Percentiles rank a stretch among this genome's conserved stretches.
These are phyloP conservation scores for Turritis glabra DNA, from an alignment of 345 rosid genomes.

Conservation along the genomic window DNA sequence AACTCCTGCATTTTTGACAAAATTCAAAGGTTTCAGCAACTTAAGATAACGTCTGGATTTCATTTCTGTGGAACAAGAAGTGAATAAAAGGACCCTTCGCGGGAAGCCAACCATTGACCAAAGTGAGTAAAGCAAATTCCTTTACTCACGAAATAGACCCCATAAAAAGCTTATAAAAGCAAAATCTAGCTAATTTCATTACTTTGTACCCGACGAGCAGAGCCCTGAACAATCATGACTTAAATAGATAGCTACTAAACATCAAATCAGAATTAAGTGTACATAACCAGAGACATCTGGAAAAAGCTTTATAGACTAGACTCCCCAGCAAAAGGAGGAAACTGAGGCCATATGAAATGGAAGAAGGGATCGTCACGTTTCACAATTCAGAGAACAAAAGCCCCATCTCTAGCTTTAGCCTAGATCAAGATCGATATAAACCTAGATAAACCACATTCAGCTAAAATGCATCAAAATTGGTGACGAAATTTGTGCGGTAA, in stretches of 20 bases:
- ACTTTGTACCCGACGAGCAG: not conserved
- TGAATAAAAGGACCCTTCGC: not conserved
- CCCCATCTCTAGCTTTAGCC: not conserved
- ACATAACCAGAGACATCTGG: conserved; percentile 1
- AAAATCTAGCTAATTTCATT: not conserved
- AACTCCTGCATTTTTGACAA: conserved; percentile 26
- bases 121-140: not conserved
- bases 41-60: not conserved
- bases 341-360: not conserved
- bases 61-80: conserved; percentile 4
- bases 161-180: not conserved
- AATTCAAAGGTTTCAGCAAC: not conserved
- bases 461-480: not conserved
- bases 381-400: not conserved
- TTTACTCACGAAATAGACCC: not conserved
- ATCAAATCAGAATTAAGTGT: conserved; percentile 5
- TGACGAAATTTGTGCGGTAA: not conserved
- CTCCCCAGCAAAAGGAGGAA: not conserved
- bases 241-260: not conserved
- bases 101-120: not conserved
- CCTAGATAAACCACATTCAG: not conserved
- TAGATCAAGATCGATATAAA: conserved; percentile 2
- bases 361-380: not conserved
- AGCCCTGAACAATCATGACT: not conserved
- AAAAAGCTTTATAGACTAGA: not conserved